Evolutionary conservation across 495 filamentous ascomycete genomes (phyloP).

Genomic region (Penicillium desertorum): DNA sequence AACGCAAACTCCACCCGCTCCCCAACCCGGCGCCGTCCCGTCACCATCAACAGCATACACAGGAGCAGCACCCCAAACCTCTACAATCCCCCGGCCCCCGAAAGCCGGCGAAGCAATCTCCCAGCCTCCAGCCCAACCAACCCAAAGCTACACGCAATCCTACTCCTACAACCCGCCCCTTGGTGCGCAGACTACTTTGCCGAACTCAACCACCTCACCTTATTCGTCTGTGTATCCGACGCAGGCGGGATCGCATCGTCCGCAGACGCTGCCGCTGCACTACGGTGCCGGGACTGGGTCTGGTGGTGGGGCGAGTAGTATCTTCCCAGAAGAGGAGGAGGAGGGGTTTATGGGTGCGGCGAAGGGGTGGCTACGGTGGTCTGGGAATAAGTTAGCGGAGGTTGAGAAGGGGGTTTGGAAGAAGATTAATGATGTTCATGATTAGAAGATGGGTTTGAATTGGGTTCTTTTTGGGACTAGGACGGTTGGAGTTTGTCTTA

Average conservation of each 20-base stretch:
- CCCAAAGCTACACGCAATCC: constrained; percentile 10
- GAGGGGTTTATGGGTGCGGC: constrained; percentile 54
- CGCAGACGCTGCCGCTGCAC: constrained; percentile 24
- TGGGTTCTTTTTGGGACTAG: not conserved
- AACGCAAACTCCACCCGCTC: constrained; percentile 42
- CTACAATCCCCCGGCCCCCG: constrained; percentile 52
- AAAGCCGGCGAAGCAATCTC: constrained; percentile 46
- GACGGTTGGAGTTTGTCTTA: not conserved
- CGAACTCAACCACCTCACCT: constrained; percentile 43
- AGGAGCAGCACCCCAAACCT: constrained; percentile 11
- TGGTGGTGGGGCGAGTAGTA: constrained; percentile 24
- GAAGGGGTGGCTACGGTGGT: constrained; percentile 60
- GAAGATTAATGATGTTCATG: constrained; percentile 55
- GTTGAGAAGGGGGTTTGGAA: constrained; percentile 72
- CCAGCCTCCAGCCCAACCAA: not conserved
- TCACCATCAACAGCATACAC: constrained; percentile 14
- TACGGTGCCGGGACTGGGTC: constrained; percentile 19
- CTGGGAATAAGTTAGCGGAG: constrained; percentile 59
- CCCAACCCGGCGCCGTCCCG: constrained; percentile 58
- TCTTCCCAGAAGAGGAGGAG: constrained; percentile 42
- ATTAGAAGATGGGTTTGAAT: constrained; percentile 8
- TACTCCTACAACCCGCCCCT: constrained; percentile 18
- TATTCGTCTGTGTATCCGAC: constrained; percentile 58
- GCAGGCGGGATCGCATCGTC: constrained; percentile 16
- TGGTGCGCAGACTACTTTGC: constrained; percentile 11